Evolutionary conservation across 2,329 filamentous ascomycete species (phyloP), one percentile per base, ranked within the genome.

Genomic region (Onygenales sp.): DNA sequence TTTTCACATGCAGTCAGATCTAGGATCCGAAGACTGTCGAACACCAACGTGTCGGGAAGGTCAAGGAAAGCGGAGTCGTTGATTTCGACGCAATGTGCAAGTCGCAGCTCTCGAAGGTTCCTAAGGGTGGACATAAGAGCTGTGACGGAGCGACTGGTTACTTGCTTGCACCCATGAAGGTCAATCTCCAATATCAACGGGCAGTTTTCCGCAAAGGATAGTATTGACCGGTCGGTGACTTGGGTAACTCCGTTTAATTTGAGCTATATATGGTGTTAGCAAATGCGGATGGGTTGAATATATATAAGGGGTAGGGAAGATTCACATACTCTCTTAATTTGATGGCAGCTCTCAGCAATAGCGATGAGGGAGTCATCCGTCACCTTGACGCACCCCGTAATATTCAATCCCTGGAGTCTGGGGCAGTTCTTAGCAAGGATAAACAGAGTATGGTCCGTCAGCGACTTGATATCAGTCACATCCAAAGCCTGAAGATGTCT

Each of bases 171-270:
- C 61, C 89, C 86, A 61, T 95, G 88, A 11, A 98, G 80, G 67
- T 98, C 93, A 57, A 98, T 95, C 70, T 98, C 93, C 57, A 98
- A 84, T 34, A 98, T 90, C 60, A 95, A 92, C 10, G 85, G 88
- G 67, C 92, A 96, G 70, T 94, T 82, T 45, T 84, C 77, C 5
- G 93, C 92, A 66, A 98, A 94, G 3, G 90, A 87, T 54, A 88
- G 76, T 58, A 97, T 85, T 6, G 90, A 85, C 48, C 79, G 77
- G 66, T 97, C 89, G 40, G 86, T 89, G 36, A 96, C 75, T 69
- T 95, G 87, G n/a, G 73, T 70, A 66, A 93, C 95, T 54, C 91
- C 87, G 69, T 97, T 98, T 57, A 98, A 80, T 80, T 98, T 98
- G 60, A 98, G 80, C 83, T 93, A 62, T 43, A 43, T 39, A 49